Base-by-base conservation (phyloP, 805 yeast genomes). In the Candida ascalaphidarum region DNA sequence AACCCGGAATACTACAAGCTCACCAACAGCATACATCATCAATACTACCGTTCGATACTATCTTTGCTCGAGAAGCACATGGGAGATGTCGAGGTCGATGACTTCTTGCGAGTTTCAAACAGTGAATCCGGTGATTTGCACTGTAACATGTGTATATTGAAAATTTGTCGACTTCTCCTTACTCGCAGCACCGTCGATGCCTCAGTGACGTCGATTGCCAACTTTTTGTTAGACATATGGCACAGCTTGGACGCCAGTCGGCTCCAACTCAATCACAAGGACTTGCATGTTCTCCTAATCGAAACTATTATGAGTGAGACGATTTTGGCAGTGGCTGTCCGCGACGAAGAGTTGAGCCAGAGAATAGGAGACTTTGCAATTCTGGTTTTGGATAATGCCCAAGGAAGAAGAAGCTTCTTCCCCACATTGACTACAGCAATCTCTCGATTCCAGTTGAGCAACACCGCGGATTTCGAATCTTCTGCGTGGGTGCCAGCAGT, bases 371-470 rank as follows among this genome's bases (percentile, higher is more conserved):
- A 21, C 32, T 3, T 63, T 71, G 8, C 8, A 6, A 6, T 7
- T 6, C 18, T 17, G 1, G 59, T 78, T 2, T 55, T 77, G 17
- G 39, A 43, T 1, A 64, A 68, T 25, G 55, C 83, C 0, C 62
- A 46, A 30, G 77, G 82, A 0, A 68, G 95, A 50, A 71, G 94
- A 39, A 65, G 81, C 3, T 53, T 86, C 6, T 51, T 84, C 14
- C 88, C 95, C 0, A 41, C 64, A 1, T 46, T 86, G 8, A 61
- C 81, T 7, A 49, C 48, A 16, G 45, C 58, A 5, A 38, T 85
- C 3, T 57, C 65, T 5, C 39, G 47, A 4, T 77, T 61, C 38
- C 75, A 74, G 40, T 25, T 50, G 1, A 32, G 37, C 0, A 39
- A 53, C 28, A 33, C 47, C 1, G 39, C 34, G 0, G 35, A 36